A percentile compares a stretch with the other conserved stretches of the same genome.
Evolutionary conservation across 208 protist genomes (phyloP).

Genomic region (Phytomonas francai): DNA sequence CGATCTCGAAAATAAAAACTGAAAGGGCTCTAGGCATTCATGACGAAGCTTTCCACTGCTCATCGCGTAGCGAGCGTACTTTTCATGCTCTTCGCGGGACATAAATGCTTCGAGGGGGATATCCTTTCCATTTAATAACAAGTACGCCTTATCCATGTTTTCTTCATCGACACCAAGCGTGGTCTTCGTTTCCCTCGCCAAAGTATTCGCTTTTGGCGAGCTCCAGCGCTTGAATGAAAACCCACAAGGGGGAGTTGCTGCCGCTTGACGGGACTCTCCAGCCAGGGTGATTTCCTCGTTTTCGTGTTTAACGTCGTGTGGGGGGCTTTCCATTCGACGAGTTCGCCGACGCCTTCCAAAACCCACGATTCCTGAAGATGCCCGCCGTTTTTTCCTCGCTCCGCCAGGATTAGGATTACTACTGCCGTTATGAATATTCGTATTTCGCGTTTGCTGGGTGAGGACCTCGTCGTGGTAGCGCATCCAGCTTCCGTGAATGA

Average conservation of each 20-base stretch:
- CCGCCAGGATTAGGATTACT: slow-evolving; percentile 17
- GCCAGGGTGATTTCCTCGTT: neutral
- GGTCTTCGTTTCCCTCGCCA: too few relatives aligned
- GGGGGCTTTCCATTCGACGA: neutral
- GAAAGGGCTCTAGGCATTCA: slow-evolving; percentile 66
- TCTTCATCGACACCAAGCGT: too few relatives aligned
- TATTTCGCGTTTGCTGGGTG: slow-evolving; percentile 19
- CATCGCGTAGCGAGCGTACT: slow-evolving; percentile 53
- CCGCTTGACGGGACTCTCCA: neutral
- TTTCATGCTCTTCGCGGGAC: slow-evolving; percentile 28
- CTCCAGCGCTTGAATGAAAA: neutral
- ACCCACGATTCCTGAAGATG: too few relatives aligned
- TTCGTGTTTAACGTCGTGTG: neutral
- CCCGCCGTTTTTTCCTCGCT: neutral
- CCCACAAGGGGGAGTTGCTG: neutral
- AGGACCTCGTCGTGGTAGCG: slow-evolving; percentile 35
- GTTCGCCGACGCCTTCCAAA: too few relatives aligned
- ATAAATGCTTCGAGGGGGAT: slow-evolving; percentile 9
- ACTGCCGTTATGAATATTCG: slow-evolving; percentile 17
- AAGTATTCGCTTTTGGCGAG: too few relatives aligned
- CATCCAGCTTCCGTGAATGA: slow-evolving; percentile 33
- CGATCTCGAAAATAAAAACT: slow-evolving; percentile 45
- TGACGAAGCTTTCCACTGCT: slow-evolving; percentile 76
- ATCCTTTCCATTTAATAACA: too few relatives aligned
- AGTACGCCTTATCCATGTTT: too few relatives aligned